Evolutionary conservation across 306 rosid species (phyloP), one percentile per base, ranked within the genome.

Genomic region (Quercus dentata): DNA sequence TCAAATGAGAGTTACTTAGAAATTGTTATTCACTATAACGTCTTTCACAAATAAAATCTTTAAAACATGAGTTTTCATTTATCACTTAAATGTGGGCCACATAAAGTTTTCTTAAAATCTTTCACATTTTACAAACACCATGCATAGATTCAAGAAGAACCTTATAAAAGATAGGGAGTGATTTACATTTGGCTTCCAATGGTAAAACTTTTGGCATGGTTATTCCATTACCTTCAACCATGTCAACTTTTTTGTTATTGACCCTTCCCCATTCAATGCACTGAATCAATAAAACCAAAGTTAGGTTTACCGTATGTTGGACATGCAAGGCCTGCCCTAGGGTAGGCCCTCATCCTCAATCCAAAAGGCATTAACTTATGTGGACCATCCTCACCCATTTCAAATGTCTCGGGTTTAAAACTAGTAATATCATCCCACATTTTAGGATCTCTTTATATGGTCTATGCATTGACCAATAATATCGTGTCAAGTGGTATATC

Each of bases 261-360:
- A 49, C 17, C 54, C 4, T 49, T 12, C 15, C 52, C 15, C 52
- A 46, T 3, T 46, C 4, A 49, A 10, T 0, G 54, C 54, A 3
- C 15, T 83, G 83, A 56, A 86, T 80, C 65, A 83, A 27, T 3
- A 85, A 78, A n/a, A 74, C 87, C 63, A 86, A 68, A 55, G 82
- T 49, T 20, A 83, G 25, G 31, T 27, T 13, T 5, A 59, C 5
- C 6, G 6, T 59, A 23, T 28, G 30, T 9, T 59, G 33, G 2
- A 5, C 18, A n/a, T n/a, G n/a, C n/a, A 59, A 59, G 65, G 6
- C 18, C 33, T 4, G 17, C 31, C 6, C 67, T 28, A 59, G 33
- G 18, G 12, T 28, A 59, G 12, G 31, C 67, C 17, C 67, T 59
- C 18, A 17, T 59, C 31, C 67, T 87, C 0, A 62, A 11, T 4